Conservation (phyloP, 23 red algal genomes). For the Pyropia yezoensis region DNA sequence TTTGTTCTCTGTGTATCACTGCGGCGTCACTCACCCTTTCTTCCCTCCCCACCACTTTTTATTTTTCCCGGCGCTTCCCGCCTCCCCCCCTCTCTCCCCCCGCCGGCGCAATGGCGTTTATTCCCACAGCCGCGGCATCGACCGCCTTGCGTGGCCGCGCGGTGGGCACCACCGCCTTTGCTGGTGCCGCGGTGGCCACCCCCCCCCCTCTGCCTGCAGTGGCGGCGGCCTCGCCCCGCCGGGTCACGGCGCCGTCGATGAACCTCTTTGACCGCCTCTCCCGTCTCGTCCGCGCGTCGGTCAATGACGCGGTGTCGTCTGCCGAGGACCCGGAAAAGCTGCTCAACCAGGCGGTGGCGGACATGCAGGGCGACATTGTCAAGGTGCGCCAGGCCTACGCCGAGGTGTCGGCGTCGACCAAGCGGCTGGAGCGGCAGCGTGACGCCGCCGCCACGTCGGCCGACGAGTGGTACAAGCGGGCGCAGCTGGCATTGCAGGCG, state of each 20-base stretch:
- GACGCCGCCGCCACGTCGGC: conserved; percentile 69
- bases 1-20: no score
- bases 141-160: no score
- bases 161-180: no score
- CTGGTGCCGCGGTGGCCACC: no score
- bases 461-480: conserved; percentile 89
- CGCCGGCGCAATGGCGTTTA: no score
- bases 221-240: no score
- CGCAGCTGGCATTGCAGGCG: conserved; percentile 87
- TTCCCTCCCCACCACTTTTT: no score
- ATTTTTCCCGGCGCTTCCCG: no score
- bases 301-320: conserved; percentile 78
- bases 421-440: conserved; percentile 92
- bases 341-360: conserved; percentile 80
- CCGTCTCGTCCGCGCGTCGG: conserved; percentile 83
- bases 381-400: conserved; percentile 98
- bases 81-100: no score
- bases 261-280: conserved; percentile 93
- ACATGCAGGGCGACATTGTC: conserved; percentile 86
- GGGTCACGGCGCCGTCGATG: conserved; percentile 33
- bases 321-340: conserved; percentile 99
- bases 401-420: conserved; percentile 84
- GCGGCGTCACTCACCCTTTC: no score
- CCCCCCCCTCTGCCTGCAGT: no score
- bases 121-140: no score